Conservation (phyloP, 2,329 filamentous ascomycete species). For the Peltaster fructicola region DNA sequence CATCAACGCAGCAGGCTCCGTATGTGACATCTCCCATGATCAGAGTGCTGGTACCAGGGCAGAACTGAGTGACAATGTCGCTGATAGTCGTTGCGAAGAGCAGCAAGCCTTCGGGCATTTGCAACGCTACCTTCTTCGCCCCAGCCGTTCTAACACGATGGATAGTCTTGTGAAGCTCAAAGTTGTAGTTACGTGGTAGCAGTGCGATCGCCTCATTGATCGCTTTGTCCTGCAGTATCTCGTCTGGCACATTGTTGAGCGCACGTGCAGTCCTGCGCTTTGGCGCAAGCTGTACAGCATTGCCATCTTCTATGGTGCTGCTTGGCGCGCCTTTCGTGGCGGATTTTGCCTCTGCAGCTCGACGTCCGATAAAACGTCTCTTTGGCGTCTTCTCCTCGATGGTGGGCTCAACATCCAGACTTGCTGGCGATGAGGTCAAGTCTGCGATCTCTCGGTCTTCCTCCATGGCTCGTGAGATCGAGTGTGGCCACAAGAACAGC, state of each 20-base stretch:
- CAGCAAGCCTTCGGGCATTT: constrained; percentile 89
- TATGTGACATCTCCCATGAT: constrained; percentile 99
- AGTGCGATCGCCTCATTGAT: constrained; percentile 77
- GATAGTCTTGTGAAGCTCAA: constrained; percentile 96
- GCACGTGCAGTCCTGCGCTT: constrained; percentile 57
- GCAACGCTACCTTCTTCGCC: constrained; percentile 74
- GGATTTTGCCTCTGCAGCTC: constrained; percentile 48
- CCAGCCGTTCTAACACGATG: constrained; percentile 70
- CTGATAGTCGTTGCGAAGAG: constrained; percentile 95
- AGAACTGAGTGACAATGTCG: constrained; percentile 89
- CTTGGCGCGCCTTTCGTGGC: constrained; percentile 29
- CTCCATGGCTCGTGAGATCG: too few relatives aligned
- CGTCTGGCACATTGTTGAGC: constrained; percentile 77
- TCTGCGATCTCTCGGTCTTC: constrained; percentile 55
- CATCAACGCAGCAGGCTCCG: constrained; percentile 95
- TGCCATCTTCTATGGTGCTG: constrained; percentile 40
- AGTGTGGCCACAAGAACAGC: too few relatives aligned
- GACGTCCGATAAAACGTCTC: constrained; percentile 78
- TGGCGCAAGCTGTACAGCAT: constrained; percentile 52
- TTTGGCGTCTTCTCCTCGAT: constrained; percentile 52
- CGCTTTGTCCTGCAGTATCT: constrained; percentile 68
- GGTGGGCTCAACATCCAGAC: constrained; percentile 34
- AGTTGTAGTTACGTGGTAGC: constrained; percentile 90
- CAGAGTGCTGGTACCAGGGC: constrained; percentile 72
- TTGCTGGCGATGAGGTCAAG: constrained; percentile 51